These are phyloP conservation scores for Fragaria nilgerrensis DNA, from an alignment of 306 rosid species.

Conservation along the genomic window DNA sequence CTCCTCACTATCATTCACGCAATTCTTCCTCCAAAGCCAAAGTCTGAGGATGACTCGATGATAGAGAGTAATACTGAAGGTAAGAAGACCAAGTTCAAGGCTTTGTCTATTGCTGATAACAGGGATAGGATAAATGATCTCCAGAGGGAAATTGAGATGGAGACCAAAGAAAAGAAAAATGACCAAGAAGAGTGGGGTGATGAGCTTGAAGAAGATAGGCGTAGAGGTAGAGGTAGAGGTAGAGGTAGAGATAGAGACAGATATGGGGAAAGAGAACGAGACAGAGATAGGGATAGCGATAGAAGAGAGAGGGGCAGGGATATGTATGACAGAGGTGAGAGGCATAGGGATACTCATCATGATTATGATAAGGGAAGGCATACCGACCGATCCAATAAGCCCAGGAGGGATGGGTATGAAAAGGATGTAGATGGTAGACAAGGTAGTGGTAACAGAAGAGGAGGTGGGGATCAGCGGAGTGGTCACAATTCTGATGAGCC, in stretches of 20 bases:
- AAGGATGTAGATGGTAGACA: conserved; percentile 38
- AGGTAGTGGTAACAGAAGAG: conserved; percentile 31
- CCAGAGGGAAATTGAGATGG: conserved; percentile 58
- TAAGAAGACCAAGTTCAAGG: conserved; percentile 47
- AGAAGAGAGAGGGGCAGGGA: conserved; percentile 25
- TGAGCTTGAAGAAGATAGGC: conserved; percentile 22
- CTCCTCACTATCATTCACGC: conserved; percentile 73
- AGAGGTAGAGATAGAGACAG: conserved; percentile 38
- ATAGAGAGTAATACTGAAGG: conserved; percentile 40
- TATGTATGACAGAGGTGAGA: conserved; percentile 32
- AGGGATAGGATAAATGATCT: conserved; percentile 64
- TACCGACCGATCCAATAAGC: conserved; percentile 26
- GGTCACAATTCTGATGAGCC: conserved; percentile 43
- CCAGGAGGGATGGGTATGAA: conserved; percentile 30
- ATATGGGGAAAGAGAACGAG: conserved; percentile 12
- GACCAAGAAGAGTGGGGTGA: conserved; percentile 31
- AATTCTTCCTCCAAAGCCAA: conserved; percentile 67
- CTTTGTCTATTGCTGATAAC: conserved; percentile 54
- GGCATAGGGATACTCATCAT: conserved; percentile 28
- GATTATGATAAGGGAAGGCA: conserved; percentile 37
- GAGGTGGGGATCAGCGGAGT: conserved; percentile 29
- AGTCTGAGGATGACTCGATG: conserved; percentile 37
- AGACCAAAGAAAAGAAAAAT: conserved; percentile 30
- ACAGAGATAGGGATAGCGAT: conserved; percentile 11
- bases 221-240: conserved; percentile 41